A percentile compares a stretch with the other conserved stretches of the same genome.
Evolutionary conservation across 306 rosid genomes (phyloP).

Genomic region (Trifolium pratense): DNA sequence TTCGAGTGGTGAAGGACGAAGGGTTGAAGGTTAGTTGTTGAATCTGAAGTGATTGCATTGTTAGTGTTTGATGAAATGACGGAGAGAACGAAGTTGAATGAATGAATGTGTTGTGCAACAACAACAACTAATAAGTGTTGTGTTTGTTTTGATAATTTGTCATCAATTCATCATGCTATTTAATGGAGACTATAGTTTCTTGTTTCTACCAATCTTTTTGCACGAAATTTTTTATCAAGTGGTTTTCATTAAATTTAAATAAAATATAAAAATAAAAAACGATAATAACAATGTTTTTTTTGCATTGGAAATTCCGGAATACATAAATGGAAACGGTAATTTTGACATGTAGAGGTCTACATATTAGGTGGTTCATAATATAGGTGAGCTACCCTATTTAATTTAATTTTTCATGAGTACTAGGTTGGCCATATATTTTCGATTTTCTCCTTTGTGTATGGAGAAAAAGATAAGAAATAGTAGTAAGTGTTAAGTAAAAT

Average conservation of each 20-base stretch:
- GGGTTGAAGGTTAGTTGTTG: conserved; percentile 46
- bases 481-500: too few relatives aligned
- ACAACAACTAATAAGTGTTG: neutral
- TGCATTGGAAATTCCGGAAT: neutral
- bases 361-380: neutral
- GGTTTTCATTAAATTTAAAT: neutral
- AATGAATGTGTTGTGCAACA: neutral
- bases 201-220: neutral
- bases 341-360: neutral
- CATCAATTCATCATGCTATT: neutral
- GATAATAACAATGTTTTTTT: neutral
- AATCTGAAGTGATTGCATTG: conserved; percentile 67
- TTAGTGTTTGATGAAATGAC: neutral
- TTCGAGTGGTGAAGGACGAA: conserved; percentile 62
- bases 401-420: neutral
- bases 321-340: neutral
- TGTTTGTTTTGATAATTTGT: neutral
- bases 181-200: neutral
- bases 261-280: neutral
- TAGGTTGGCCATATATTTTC: neutral
- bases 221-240: neutral
- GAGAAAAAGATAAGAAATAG: too few relatives aligned
- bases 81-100: conserved; percentile 30
- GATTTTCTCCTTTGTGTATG: too few relatives aligned
- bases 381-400: neutral